Evolutionary conservation across 2,329 filamentous ascomycete genomes (phyloP).

Genomic region (Clarireedia monteithiana): DNA sequence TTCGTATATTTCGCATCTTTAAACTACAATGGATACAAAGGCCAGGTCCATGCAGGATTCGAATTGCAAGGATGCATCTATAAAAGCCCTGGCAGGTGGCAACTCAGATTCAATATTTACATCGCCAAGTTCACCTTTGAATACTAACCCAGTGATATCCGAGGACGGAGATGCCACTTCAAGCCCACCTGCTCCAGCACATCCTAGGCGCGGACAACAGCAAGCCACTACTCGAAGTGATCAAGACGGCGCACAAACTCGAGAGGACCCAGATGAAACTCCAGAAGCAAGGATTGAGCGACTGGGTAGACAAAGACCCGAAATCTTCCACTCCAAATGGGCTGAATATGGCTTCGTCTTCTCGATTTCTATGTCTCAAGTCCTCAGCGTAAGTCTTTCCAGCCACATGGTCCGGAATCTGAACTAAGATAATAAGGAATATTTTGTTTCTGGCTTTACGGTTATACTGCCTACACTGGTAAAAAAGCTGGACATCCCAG

Average conservation of each 20-base stretch:
- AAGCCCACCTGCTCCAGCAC: not conserved
- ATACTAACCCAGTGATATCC: not conserved
- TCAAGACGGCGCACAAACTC: too few species aligned
- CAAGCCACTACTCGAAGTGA: too few species aligned
- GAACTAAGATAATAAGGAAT: conserved; percentile 38
- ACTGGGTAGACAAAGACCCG: conserved; percentile 49
- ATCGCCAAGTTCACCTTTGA: not conserved
- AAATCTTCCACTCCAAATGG: conserved; percentile 42
- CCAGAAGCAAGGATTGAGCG: conserved; percentile 38
- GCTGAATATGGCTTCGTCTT: conserved; percentile 52
- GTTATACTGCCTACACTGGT: conserved; percentile 63
- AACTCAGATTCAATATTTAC: not conserved
- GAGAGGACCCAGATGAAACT: conserved; percentile 22
- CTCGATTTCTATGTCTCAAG: conserved; percentile 50
- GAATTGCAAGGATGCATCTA: not conserved
- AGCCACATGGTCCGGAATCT: too few species aligned
- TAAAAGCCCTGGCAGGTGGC: not conserved
- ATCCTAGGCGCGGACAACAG: not conserved
- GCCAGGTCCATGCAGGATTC: not conserved
- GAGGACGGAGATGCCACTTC: not conserved
- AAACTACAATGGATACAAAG: not conserved
- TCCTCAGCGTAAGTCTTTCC: conserved; percentile 39
- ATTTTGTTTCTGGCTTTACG: conserved; percentile 66
- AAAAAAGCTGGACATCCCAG: conserved; percentile 54
- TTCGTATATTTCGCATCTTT: not conserved